Conservation (phyloP, 441 rosid species). For the Pelargonium myrrhifolium region DNA sequence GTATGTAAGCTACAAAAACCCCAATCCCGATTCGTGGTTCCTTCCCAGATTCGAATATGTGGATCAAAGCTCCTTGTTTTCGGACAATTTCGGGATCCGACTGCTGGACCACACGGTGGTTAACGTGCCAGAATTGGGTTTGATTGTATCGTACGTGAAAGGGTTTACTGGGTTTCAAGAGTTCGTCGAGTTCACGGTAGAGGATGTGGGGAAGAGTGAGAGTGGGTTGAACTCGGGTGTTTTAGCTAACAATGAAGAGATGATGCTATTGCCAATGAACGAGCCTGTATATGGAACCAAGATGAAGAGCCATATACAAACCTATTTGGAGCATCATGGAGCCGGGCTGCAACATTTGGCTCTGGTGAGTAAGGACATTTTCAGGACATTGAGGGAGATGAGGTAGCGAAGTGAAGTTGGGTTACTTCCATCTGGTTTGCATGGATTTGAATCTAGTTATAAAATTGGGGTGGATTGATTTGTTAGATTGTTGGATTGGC, state of each 20-base stretch:
- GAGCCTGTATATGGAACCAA: slow-evolving; percentile 88
- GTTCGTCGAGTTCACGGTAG: slow-evolving; percentile 81
- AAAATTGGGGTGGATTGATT: too few relatives aligned
- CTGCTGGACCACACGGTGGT: too few relatives aligned
- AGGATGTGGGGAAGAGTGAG: slow-evolving; percentile 76
- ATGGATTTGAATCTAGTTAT: too few relatives aligned
- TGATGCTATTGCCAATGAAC: slow-evolving; percentile 67
- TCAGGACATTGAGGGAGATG: slow-evolving; percentile 4
- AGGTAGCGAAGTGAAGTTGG: neutral
- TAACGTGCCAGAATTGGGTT: too few relatives aligned
- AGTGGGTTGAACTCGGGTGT: slow-evolving; percentile 81
- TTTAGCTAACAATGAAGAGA: slow-evolving; percentile 69
- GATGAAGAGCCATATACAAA: slow-evolving; percentile 92
- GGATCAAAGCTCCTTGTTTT: too few relatives aligned
- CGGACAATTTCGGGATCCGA: too few relatives aligned
- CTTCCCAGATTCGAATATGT: too few relatives aligned
- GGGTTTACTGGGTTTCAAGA: slow-evolving; percentile 78
- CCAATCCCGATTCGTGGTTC: too few relatives aligned
- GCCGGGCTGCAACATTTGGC: neutral
- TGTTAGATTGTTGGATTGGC: too few relatives aligned
- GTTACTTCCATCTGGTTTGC: too few relatives aligned
- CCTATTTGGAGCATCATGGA: slow-evolving; percentile 30
- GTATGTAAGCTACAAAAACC: too few relatives aligned
- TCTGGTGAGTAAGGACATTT: neutral
- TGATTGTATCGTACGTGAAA: slow-evolving; percentile 55